phyloP scores from a whole-genome alignment of 2,329 filamentous ascomycete species.

The Madurella mycetomatis region DNA sequence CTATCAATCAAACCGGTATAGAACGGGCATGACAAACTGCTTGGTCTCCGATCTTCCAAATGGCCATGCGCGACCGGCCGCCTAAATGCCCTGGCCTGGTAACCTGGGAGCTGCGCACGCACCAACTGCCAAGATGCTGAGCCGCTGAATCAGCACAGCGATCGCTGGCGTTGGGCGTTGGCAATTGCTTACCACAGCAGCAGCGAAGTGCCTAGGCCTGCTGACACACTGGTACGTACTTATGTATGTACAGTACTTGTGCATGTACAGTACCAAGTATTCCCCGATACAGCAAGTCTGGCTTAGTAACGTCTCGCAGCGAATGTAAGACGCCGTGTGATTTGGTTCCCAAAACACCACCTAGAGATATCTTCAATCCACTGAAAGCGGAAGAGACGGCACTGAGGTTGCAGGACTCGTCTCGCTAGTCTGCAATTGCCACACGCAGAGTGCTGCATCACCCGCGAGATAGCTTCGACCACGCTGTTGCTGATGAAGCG shows the following conservation, averaged over 20 bases:
- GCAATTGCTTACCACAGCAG: background rate
- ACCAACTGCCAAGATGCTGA: background rate
- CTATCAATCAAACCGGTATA: too few species aligned
- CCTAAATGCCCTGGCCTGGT: too few species aligned
- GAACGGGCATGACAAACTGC: too few species aligned
- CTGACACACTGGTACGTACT: slow-evolving; percentile 7
- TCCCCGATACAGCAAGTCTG: background rate
- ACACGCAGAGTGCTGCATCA: background rate
- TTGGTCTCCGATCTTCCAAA: too few species aligned
- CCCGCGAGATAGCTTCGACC: background rate
- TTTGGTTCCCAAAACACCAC: too few species aligned
- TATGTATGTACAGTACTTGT: too few species aligned
- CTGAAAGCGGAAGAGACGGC: background rate
- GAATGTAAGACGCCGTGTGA: too few species aligned
- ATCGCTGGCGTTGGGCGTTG: background rate
- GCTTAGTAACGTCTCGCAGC: slow-evolving; percentile 5
- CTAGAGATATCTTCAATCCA: background rate
- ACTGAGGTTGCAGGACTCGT: background rate
- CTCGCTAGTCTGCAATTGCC: background rate
- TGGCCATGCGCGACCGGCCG: too few species aligned
- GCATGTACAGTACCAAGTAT: too few species aligned
- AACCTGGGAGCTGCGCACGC: too few species aligned
- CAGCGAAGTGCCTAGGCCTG: background rate
- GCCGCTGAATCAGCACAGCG: slow-evolving; percentile 12
- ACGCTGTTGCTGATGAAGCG: background rate